These are phyloP conservation scores for Lactuca saligna DNA, from an alignment of 129 eudicot species.

Conservation along the genomic window DNA sequence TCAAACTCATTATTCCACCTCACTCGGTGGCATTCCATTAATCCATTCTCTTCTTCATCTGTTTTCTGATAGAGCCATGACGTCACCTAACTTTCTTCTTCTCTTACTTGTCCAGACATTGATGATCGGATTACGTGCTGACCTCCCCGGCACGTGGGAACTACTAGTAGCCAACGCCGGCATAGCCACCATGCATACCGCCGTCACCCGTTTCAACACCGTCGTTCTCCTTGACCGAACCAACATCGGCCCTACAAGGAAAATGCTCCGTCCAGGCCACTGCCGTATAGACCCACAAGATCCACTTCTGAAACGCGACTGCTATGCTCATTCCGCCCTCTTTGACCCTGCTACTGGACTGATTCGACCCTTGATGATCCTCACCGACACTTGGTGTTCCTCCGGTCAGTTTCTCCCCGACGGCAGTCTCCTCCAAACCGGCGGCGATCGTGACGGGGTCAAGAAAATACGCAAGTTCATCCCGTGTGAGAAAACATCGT, in stretches of 20 bases:
- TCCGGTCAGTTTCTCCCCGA: constrained; percentile 83
- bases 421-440: constrained; percentile 70
- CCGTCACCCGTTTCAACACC: constrained; percentile 64
- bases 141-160: constrained; percentile 57
- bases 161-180: constrained; percentile 59
- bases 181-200: constrained; percentile 77
- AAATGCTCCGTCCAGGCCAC: constrained; percentile 34
- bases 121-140: background rate
- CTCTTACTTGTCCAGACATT: background rate
- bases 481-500: constrained; percentile 40
- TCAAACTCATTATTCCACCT: background rate
- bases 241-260: constrained; percentile 56
- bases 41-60: background rate
- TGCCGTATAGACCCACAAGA: constrained; percentile 29
- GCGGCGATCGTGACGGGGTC: constrained; percentile 56
- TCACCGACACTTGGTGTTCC: constrained; percentile 83
- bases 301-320: constrained; percentile 34
- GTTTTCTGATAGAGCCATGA: background rate
- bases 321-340: constrained; percentile 65
- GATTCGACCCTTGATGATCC: constrained; percentile 55
- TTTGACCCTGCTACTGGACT: constrained; percentile 40
- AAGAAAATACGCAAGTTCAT: constrained; percentile 47
- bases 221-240: constrained; percentile 76
- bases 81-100: background rate
- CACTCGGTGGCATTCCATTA: background rate